Base-by-base conservation (phyloP, 345 rosid genomes). In the Noccaea bulbosa region DNA sequence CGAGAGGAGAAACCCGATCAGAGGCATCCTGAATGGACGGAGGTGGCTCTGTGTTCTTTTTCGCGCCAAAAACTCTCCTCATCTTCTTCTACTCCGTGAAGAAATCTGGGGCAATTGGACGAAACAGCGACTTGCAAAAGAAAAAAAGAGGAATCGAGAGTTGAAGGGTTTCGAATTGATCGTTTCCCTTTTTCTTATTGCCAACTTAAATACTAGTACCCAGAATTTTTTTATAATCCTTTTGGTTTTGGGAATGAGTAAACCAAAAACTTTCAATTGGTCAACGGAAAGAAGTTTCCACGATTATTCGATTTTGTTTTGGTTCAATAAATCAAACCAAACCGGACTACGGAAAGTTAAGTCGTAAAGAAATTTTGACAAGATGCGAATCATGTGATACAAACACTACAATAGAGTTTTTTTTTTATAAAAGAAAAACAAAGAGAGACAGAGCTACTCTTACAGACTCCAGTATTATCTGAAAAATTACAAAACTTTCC, bases 1-100 rank as follows among this genome's bases (percentile, higher is more conserved):
- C 38, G 35, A n/a, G 65, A 55, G 14, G 53, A 55, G 10, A 59
- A 17, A 93, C 98, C 92, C 91, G 81, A 65, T 87, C 97, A 72
- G 98, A 82, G 35, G 98, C 88, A 65, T 93, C 98, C 20, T 84
- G 70, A 43, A 93, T 27, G 4, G 98, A 85, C 5, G 98, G 97
- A 56, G 98, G 94, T 11, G 97, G 97, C 43, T 87, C 97, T 67
- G 92, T 93, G 46, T 91, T 88, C 61, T 93, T 93, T 81, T 88
- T 88, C 37, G 54, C 79, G 70, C 98, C 98, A 70, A 93, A 93
- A 11, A 93, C 90, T 79, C 89, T 91, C 82, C 60, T 86, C 98
- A 93, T 93, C 79, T 78, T 80, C 75, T 62, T 40, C 62, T 54
- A 33, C 65, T 58, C 11, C 11, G 11, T 15, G 39, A 44, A 11